Evolutionary conservation across 2,329 filamentous ascomycete species (phyloP).

Genomic region (Sclerotinia trifoliorum): DNA sequence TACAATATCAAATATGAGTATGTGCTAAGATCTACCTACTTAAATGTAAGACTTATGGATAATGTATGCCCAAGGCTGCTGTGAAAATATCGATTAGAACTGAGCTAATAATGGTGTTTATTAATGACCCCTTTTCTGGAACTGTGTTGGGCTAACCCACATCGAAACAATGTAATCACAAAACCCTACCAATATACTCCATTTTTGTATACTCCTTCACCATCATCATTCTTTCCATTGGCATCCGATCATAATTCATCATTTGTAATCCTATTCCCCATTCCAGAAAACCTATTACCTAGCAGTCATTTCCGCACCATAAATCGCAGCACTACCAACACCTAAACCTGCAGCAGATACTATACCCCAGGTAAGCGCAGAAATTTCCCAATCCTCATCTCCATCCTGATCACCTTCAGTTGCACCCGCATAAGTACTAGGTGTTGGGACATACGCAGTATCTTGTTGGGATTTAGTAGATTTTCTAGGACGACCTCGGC

Average conservation of each 20-base stretch:
- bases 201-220: neutral
- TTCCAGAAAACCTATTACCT: constrained; percentile 13
- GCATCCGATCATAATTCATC: neutral
- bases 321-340: constrained; percentile 47
- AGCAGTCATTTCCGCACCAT: constrained; percentile 44
- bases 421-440: constrained; percentile 32
- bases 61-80: too few species aligned
- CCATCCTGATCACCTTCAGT: constrained; percentile 45
- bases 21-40: too few species aligned
- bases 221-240: neutral
- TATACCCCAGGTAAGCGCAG: constrained; percentile 49
- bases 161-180: neutral
- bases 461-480: constrained; percentile 37
- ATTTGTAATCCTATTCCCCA: neutral
- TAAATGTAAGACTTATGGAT: neutral
- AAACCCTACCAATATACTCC: neutral
- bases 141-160: neutral
- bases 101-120: neutral
- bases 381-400: constrained; percentile 49
- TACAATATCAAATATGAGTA: too few species aligned
- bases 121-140: too few species aligned
- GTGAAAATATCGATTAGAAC: too few species aligned
- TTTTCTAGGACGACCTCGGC: constrained; percentile 20
- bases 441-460: constrained; percentile 40
- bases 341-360: constrained; percentile 47